phyloP scores from a whole-genome alignment of 2,329 filamentous ascomycete species.

The Dissoconium aciculare region DNA sequence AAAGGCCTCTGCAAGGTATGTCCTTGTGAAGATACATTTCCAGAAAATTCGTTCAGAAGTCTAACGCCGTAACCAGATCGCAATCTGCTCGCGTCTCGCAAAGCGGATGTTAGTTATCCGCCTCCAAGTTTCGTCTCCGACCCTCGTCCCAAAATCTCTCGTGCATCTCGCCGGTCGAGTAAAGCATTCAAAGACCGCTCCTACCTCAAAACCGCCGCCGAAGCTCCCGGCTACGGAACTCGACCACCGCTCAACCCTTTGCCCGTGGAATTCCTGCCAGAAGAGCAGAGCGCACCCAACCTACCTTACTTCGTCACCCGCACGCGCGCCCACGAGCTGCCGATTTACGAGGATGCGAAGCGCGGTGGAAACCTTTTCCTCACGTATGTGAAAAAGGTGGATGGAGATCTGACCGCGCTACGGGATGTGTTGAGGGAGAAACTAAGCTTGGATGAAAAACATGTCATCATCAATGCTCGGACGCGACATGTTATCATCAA shows the following conservation, averaged over 20 bases:
- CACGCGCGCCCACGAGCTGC: conserved; percentile 54
- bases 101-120: conserved; percentile 21
- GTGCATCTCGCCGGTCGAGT: conserved; percentile 22
- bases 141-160: conserved; percentile 24
- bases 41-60: too few relatives aligned
- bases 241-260: conserved; percentile 14
- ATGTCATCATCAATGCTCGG: conserved; percentile 43
- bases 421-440: conserved; percentile 46
- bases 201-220: conserved; percentile 20
- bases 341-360: conserved; percentile 62
- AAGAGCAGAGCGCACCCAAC: conserved; percentile 28
- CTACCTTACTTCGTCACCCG: conserved; percentile 57
- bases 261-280: conserved; percentile 14
- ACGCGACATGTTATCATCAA: conserved; percentile 64
- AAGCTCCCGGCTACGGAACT: conserved; percentile 13
- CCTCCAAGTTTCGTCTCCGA: conserved; percentile 19
- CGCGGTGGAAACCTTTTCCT: conserved; percentile 60
- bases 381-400: conserved; percentile 63
- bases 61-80: conserved; percentile 11
- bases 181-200: conserved; percentile 21
- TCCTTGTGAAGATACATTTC: too few relatives aligned
- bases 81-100: conserved; percentile 23
- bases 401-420: conserved; percentile 54
- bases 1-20: too few relatives aligned
- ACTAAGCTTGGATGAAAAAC: conserved; percentile 33